Conservation (phyloP, 768 basidiomycete species). For the Suillus decipiens region DNA sequence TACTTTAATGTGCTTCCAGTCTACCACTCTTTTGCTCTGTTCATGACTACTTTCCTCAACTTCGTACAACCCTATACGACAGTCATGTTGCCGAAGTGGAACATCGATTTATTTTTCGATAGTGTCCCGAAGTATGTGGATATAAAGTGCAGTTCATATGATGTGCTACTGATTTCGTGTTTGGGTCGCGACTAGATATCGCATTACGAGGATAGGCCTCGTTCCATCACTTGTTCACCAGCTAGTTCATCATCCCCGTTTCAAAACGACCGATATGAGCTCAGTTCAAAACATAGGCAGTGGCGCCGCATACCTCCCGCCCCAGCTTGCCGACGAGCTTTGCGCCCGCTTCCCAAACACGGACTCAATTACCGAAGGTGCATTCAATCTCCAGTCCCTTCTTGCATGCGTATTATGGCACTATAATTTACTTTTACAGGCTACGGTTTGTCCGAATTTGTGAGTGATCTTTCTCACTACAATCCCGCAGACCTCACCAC, state of each 20-base stretch:
- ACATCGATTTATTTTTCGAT: conserved; percentile 46
- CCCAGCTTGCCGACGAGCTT: conserved; percentile 44
- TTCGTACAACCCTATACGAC: conserved; percentile 44
- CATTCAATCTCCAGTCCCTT: conserved; percentile 9
- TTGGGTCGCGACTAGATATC: conserved; percentile 41
- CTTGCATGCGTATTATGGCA: not conserved
- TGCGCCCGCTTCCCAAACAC: conserved; percentile 31
- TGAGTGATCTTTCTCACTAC: conserved; percentile 30
- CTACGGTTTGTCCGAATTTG: conserved; percentile 63
- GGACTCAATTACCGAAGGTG: conserved; percentile 43
- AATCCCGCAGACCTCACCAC: not conserved
- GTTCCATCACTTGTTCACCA: conserved; percentile 63
- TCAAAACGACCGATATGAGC: conserved; percentile 49
- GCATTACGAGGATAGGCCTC: conserved; percentile 44
- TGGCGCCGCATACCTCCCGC: conserved; percentile 64
- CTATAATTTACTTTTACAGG: conserved; percentile 35
- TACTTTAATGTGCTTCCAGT: conserved; percentile 57
- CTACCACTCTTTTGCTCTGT: conserved; percentile 59
- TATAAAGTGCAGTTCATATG: not conserved
- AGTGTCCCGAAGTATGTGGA: conserved; percentile 51
- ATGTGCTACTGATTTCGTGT: conserved; percentile 1
- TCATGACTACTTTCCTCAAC: conserved; percentile 46
- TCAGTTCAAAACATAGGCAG: conserved; percentile 40
- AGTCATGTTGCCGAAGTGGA: conserved; percentile 57
- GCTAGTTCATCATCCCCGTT: conserved; percentile 47